Conservation (phyloP, 2,329 filamentous ascomycete genomes). For the Verticillium nubilum region DNA sequence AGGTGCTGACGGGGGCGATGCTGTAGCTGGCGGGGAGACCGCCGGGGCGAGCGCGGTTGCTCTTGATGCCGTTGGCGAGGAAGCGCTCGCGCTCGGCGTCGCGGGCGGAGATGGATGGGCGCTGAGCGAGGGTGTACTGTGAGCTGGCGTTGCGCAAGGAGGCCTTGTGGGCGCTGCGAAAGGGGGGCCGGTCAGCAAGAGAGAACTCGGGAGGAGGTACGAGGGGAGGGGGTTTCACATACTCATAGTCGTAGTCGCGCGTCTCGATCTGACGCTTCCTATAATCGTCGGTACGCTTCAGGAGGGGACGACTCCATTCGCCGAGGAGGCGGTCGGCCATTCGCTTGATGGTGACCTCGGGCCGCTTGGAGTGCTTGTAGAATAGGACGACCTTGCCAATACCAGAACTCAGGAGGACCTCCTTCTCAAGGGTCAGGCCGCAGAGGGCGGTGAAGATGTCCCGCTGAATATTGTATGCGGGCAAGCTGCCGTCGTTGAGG, state of each 20-base stretch:
- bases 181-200: background rate
- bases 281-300: constrained; percentile 92
- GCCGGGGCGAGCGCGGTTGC: constrained; percentile 52
- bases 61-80: constrained; percentile 48
- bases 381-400: constrained; percentile 96
- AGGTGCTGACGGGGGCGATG: constrained; percentile 57
- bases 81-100: constrained; percentile 53
- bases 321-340: constrained; percentile 88
- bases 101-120: constrained; percentile 34
- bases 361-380: constrained; percentile 91
- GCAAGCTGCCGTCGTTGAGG: constrained; percentile 85
- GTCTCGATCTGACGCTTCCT: constrained; percentile 71
- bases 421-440: constrained; percentile 83
- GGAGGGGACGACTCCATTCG: constrained; percentile 92
- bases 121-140: constrained; percentile 45
- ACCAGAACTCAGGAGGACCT: constrained; percentile 80
- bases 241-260: constrained; percentile 60
- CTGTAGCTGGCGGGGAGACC: constrained; percentile 53
- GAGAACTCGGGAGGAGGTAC: background rate
- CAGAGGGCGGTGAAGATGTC: constrained; percentile 81
- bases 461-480: constrained; percentile 95
- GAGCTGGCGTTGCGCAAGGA: constrained; percentile 44
- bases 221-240: constrained; percentile 22
- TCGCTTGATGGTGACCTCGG: constrained; percentile 83
- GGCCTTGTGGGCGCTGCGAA: constrained; percentile 44